phyloP scores from a whole-genome alignment of 768 basidiomycete species.

The Royoungia palumana region DNA sequence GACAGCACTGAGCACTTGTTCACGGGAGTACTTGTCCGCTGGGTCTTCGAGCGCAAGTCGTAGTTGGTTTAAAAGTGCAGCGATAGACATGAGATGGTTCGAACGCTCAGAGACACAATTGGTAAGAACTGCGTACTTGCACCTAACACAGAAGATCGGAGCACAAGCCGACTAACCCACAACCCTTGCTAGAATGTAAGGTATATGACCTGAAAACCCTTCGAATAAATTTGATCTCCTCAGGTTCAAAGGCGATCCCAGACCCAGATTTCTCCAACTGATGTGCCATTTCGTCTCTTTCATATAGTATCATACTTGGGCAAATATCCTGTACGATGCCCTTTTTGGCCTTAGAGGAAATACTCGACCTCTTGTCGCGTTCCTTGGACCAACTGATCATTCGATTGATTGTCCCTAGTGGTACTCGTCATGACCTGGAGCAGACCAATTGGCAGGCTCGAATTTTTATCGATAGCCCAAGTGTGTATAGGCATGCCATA shows the following conservation, averaged over 20 bases:
- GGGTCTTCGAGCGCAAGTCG: slow-evolving; percentile 55
- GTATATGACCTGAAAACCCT: slow-evolving; percentile 4
- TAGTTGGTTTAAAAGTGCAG: slow-evolving; percentile 46
- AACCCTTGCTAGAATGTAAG: background rate
- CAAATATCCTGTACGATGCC: slow-evolving; percentile 37
- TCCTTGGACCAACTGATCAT: slow-evolving; percentile 26
- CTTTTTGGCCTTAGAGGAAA: slow-evolving; percentile 34
- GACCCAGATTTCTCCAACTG: slow-evolving; percentile 36
- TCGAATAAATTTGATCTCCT: slow-evolving; percentile 16
- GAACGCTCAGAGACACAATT: slow-evolving; percentile 9
- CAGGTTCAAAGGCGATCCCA: slow-evolving; percentile 32
- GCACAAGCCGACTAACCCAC: background rate
- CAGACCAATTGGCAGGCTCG: slow-evolving; percentile 43
- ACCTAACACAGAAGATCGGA: background rate
- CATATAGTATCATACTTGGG: slow-evolving; percentile 29
- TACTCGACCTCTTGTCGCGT: slow-evolving; percentile 34
- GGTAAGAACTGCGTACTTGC: background rate
- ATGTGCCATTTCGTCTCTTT: slow-evolving; percentile 36
- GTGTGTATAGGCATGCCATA: slow-evolving; percentile 47
- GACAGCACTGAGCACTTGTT: slow-evolving; percentile 46
- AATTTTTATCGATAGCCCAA: slow-evolving; percentile 37
- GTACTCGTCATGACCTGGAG: slow-evolving; percentile 47
- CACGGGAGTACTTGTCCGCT: slow-evolving; percentile 47
- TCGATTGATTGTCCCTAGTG: slow-evolving; percentile 37
- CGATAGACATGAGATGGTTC: slow-evolving; percentile 33